These are phyloP conservation scores for Thelonectria rubi DNA, from an alignment of 2,329 filamentous ascomycete genomes.

Conservation along the genomic window DNA sequence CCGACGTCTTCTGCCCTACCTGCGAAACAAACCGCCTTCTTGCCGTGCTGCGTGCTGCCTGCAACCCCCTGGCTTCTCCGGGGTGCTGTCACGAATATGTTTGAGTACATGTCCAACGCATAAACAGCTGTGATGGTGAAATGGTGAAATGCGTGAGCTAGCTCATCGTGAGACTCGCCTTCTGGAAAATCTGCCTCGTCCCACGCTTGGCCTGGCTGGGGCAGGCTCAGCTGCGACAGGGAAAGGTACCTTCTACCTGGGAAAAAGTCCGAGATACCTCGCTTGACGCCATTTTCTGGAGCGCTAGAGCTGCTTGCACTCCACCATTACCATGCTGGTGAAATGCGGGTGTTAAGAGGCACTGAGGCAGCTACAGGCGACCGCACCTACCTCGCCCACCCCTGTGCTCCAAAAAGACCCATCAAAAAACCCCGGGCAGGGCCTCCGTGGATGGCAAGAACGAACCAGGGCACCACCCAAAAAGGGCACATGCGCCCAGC, in stretches of 20 bases:
- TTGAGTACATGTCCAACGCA: slow-evolving; percentile 5
- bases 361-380: slow-evolving; percentile 2
- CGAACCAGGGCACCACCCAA: slow-evolving; percentile 7
- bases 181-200: slow-evolving; percentile 21
- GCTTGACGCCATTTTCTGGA: slow-evolving; percentile 10
- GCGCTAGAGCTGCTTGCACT: slow-evolving; percentile 13
- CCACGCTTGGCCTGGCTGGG: neutral
- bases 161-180: slow-evolving; percentile 9
- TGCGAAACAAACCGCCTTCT: neutral
- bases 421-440: slow-evolving; percentile 9
- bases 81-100: neutral
- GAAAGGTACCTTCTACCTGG: slow-evolving; percentile 20
- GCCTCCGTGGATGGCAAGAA: slow-evolving; percentile 5
- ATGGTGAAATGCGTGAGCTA: neutral
- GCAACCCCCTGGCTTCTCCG: neutral
- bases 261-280: slow-evolving; percentile 16
- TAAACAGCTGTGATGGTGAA: slow-evolving; percentile 5
- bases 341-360: too few species aligned
- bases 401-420: slow-evolving; percentile 8
- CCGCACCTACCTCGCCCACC: neutral
- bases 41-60: neutral
- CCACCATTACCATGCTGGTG: slow-evolving; percentile 7
- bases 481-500: slow-evolving; percentile 23
- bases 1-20: neutral
- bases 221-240: slow-evolving; percentile 11